Base-by-base conservation (phyloP, 768 basidiomycete species). In the Calocera cornea region DNA sequence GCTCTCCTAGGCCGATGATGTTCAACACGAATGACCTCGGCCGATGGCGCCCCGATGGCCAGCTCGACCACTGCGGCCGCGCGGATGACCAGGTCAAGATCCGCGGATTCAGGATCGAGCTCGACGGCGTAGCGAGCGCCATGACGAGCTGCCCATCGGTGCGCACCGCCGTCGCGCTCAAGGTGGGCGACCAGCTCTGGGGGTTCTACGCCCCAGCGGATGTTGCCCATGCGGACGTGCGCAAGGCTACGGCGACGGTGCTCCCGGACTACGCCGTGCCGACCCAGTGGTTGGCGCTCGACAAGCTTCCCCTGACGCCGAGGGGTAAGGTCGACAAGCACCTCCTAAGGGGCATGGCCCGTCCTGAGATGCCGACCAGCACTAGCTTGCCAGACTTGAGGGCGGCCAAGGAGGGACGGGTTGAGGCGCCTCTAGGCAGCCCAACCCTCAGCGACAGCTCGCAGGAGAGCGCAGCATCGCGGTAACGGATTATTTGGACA, bases 61-160 rank as follows among this genome's bases (percentile, higher is more conserved):
- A 79, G 24, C 74, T 87, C 24, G 83, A 85, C 66, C 83, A 83
- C 69, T 78, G 86, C 24, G 85, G 85, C 14, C 78, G 85, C 36
- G 79, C 83, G 36, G 85, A 87, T 70, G 83, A 86, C 69, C 85
- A 86, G 72, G 84, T 86, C 63, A 86, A 86, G 73, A 78, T 86
- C 72, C 84, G 84, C 41, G 85, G 84, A 2, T 86, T 86, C 76
- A 81, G 85, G 33, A 83, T 86, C 14, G 85, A 86, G 72, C 77
- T 86, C 10, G 85, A 85, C 68, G 85, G 85, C 2, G 84, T 86
- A 5, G 78, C 83, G 1, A 80, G 80, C 24, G 84, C 84, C 3
- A 83, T 86, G 82, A 64, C 83, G 81, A 80, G 79, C 2, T 80
- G 78, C 68, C 65, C 75, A 49, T 75, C 76, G 8, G 80, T 84